These are phyloP conservation scores for Mrakia blollopis DNA, from an alignment of 768 basidiomycete genomes.

Conservation along the genomic window DNA sequence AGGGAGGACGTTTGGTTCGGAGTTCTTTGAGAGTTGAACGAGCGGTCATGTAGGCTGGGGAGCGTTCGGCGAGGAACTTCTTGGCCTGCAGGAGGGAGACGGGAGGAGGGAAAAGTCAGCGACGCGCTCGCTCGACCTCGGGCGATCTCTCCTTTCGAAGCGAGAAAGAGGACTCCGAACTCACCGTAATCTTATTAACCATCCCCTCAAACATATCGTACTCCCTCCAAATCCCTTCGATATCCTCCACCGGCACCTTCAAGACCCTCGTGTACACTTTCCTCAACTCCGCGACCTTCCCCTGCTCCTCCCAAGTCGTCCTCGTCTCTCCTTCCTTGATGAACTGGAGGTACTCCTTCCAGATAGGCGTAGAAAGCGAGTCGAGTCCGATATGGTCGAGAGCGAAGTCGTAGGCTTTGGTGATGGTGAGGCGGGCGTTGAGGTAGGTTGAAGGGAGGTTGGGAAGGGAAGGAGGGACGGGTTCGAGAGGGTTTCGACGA, in stretches of 20 bases:
- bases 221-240: slow-evolving; percentile 89
- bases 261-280: slow-evolving; percentile 91
- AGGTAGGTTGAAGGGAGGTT: slow-evolving; percentile 40
- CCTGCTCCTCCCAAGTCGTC: slow-evolving; percentile 91
- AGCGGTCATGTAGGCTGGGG: slow-evolving; percentile 91
- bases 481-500: slow-evolving; percentile 54
- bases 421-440: slow-evolving; percentile 66
- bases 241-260: slow-evolving; percentile 87
- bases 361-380: slow-evolving; percentile 84
- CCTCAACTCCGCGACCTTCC: slow-evolving; percentile 87
- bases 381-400: slow-evolving; percentile 84
- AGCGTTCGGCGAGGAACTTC: slow-evolving; percentile 90
- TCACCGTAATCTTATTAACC: slow-evolving; percentile 77
- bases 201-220: slow-evolving; percentile 85
- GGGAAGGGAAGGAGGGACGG: slow-evolving; percentile 39
- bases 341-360: slow-evolving; percentile 91
- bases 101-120: no score
- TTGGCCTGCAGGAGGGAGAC: slow-evolving; percentile 58
- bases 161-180: slow-evolving; percentile 35
- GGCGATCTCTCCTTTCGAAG: no score
- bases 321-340: slow-evolving; percentile 71
- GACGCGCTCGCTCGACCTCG: no score
- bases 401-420: slow-evolving; percentile 89
- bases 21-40: slow-evolving; percentile 80
- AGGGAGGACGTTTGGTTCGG: slow-evolving; percentile 49